A percentile compares a stretch with the other conserved stretches of the same genome.
These are phyloP conservation scores for Ganoderma boninense DNA, from an alignment of 1,284 basidiomycete genomes.

Conservation along the genomic window DNA sequence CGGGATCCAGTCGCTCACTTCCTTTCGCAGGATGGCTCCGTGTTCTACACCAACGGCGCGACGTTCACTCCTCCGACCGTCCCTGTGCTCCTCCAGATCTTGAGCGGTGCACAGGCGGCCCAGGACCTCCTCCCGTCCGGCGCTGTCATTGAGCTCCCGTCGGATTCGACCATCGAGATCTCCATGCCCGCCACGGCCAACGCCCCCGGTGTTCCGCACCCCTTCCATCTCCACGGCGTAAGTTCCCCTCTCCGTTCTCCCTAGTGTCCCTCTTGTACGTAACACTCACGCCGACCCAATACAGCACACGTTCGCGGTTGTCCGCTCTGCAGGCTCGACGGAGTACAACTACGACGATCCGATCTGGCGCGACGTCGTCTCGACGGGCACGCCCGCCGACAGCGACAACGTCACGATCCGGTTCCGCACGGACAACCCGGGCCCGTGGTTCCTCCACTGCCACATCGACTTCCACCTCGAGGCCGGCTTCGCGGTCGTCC, in stretches of 20 bases:
- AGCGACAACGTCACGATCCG: slow-evolving; percentile 43
- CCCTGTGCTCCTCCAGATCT: slow-evolving; percentile 42
- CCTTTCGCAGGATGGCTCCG: slow-evolving; percentile 19
- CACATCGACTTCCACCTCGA: slow-evolving; percentile 17
- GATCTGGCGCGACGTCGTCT: slow-evolving; percentile 43
- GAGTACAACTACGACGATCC: slow-evolving; percentile 44
- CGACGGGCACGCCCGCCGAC: slow-evolving; percentile 31
- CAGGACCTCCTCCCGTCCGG: slow-evolving; percentile 41
- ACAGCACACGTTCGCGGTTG: slow-evolving; percentile 41
- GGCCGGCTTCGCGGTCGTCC: slow-evolving; percentile 11
- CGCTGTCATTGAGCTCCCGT: slow-evolving; percentile 38
- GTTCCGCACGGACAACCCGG: slow-evolving; percentile 30
- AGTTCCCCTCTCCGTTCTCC: slow-evolving; percentile 12
- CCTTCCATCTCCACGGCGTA: slow-evolving; percentile 50
- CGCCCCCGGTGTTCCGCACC: slow-evolving; percentile 43
- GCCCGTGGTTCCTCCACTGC: slow-evolving; percentile 18
- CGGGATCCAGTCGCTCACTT: not conserved
- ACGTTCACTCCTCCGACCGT: slow-evolving; percentile 37
- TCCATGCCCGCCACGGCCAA: slow-evolving; percentile 4
- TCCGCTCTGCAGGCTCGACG: slow-evolving; percentile 39
- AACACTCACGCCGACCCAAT: too few species aligned
- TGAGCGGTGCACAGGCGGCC: slow-evolving; percentile 34
- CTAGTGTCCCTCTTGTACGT: not conserved
- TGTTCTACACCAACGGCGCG: slow-evolving; percentile 40
- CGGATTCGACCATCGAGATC: slow-evolving; percentile 42